Conservation (phyloP, 768 basidiomycete species). For the Cytidiella melzeri region DNA sequence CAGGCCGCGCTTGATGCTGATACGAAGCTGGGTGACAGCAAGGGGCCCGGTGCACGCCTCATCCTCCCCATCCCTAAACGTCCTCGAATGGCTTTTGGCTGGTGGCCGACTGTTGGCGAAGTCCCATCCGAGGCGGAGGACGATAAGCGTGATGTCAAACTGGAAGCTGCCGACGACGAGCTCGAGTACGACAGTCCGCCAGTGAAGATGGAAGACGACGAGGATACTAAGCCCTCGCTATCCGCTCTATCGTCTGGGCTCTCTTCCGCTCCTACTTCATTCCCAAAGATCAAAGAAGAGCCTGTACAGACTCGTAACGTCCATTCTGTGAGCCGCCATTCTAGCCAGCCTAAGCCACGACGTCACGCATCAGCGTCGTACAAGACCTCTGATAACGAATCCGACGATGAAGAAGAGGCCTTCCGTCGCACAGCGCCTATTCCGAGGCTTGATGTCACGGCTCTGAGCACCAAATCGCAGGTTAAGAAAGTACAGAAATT, state of each 20-base stretch:
- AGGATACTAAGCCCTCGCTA: not conserved
- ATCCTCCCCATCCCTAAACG: conserved; percentile 5
- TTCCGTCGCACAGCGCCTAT: not conserved
- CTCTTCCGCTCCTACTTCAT: not conserved
- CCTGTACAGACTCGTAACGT: not conserved
- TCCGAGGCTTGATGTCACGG: not conserved
- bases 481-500: not conserved
- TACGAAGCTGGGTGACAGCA: not conserved
- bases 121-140: conserved; percentile 27
- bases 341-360: not conserved
- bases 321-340: not conserved
- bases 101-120: conserved; percentile 22
- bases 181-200: not conserved
- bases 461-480: not conserved
- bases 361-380: not conserved
- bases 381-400: not conserved
- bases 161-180: conserved; percentile 23
- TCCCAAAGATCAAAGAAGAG: not conserved
- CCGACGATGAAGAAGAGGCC: not conserved
- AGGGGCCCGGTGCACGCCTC: not conserved
- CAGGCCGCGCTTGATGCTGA: conserved; percentile 15
- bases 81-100: conserved; percentile 12
- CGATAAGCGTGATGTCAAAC: conserved; percentile 27
- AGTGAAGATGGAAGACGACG: not conserved
- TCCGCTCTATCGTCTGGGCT: not conserved